These are phyloP conservation scores for Lentinula guzmanii DNA, from an alignment of 768 basidiomycete genomes.

Conservation along the genomic window DNA sequence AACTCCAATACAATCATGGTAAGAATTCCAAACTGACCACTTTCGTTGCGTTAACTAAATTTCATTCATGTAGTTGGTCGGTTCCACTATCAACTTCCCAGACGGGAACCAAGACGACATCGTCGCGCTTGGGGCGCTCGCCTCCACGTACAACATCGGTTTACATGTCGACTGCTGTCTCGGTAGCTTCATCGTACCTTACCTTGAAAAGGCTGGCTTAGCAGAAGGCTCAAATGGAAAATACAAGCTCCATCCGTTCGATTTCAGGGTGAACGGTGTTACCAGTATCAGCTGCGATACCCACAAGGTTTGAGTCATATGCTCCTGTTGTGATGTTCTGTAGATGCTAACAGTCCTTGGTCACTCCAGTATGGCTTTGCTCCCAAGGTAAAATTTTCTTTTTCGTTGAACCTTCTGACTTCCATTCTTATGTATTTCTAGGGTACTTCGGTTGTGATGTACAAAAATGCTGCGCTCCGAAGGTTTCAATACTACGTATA, in stretches of 20 bases:
- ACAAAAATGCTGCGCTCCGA: conserved; percentile 70
- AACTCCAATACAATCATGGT: conserved; percentile 90
- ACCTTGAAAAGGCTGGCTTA: conserved; percentile 76
- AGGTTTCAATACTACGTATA: conserved; percentile 83
- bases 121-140: conserved; percentile 66
- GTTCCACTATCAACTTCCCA: conserved; percentile 81
- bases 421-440: conserved; percentile 19
- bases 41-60: background rate
- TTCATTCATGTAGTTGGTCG: conserved; percentile 54
- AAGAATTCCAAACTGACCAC: conserved; percentile 6
- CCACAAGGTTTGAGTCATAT: conserved; percentile 59
- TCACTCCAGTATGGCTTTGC: conserved; percentile 79
- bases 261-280: conserved; percentile 88
- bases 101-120: conserved; percentile 89
- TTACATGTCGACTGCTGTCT: conserved; percentile 95
- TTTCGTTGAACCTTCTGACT: background rate
- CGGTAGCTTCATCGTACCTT: conserved; percentile 91
- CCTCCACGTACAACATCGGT: conserved; percentile 69
- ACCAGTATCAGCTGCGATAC: conserved; percentile 96
- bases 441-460: conserved; percentile 96
- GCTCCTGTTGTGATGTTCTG: background rate
- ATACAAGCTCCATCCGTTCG: conserved; percentile 67
- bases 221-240: conserved; percentile 49
- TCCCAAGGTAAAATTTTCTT: conserved; percentile 60
- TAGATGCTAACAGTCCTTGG: conserved; percentile 4